These are phyloP conservation scores for Naganishia friedmannii DNA, from an alignment of 768 basidiomycete species.

Conservation along the genomic window DNA sequence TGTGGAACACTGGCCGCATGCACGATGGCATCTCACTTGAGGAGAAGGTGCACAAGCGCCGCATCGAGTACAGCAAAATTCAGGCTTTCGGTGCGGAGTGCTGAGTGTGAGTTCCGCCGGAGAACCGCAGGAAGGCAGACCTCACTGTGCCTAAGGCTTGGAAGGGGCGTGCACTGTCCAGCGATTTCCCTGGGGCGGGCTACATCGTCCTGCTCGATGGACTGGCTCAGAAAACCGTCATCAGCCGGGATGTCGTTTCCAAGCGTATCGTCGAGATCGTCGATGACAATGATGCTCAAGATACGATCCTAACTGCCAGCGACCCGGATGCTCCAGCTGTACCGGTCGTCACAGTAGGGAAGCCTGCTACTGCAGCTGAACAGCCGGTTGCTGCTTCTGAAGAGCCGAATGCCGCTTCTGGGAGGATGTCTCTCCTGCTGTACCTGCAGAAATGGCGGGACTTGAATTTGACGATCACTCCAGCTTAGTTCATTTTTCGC, in stretches of 20 bases:
- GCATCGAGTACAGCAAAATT: constrained; percentile 10
- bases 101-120: not conserved
- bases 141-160: constrained; percentile 16
- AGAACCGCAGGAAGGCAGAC: constrained; percentile 9
- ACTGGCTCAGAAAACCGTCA: not conserved
- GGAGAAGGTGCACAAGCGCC: constrained; percentile 16
- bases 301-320: too few species aligned
- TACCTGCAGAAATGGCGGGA: not conserved
- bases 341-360: too few species aligned
- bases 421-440: not conserved
- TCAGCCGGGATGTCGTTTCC: constrained; percentile 24
- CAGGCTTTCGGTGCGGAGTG: constrained; percentile 21
- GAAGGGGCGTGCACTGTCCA: not conserved
- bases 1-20: constrained; percentile 8
- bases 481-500: too few species aligned
- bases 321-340: too few species aligned
- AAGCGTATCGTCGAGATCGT: constrained; percentile 1
- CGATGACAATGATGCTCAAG: not conserved
- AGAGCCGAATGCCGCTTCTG: too few species aligned
- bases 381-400: not conserved
- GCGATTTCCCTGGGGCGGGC: not conserved
- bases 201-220: constrained; percentile 15
- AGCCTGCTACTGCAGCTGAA: too few species aligned
- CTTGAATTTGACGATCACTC: too few species aligned
- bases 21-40: constrained; percentile 25